Percentiles rank a stretch among this genome's conserved stretches.
Conservation (phyloP, 345 rosid species). For the Hibiscus mutabilis region DNA sequence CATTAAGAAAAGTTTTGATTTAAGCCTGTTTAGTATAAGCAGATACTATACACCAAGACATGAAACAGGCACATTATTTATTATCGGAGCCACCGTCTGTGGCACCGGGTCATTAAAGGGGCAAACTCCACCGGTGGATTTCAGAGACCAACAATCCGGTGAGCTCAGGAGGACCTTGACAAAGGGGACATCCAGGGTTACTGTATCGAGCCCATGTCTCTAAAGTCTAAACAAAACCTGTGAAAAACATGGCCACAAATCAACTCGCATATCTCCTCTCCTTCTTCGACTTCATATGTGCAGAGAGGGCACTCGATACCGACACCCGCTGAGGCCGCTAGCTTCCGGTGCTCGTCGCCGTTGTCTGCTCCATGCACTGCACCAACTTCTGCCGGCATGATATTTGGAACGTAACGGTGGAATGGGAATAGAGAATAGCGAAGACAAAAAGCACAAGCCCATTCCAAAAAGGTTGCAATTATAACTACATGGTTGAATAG, state of each 20-base stretch:
- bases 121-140: too few species aligned
- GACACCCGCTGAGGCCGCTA: background rate
- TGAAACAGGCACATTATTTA: too few species aligned
- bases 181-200: background rate
- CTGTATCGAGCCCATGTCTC: background rate
- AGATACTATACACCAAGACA: too few species aligned
- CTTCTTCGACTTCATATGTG: background rate
- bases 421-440: background rate
- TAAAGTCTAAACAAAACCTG: slow-evolving; percentile 1
- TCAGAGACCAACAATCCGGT: background rate
- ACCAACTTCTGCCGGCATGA: background rate
- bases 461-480: background rate
- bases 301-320: background rate
- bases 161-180: background rate
- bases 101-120: too few species aligned
- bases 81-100: too few species aligned
- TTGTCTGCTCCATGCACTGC: background rate
- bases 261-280: background rate
- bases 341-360: background rate
- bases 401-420: background rate
- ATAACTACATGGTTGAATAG: background rate
- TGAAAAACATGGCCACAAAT: background rate
- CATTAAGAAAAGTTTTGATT: too few species aligned
- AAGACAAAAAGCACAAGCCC: background rate
- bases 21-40: too few species aligned